Base-by-base conservation (phyloP, 176 grass and related monocot genomes). In the Coix lacrymajobi region DNA sequence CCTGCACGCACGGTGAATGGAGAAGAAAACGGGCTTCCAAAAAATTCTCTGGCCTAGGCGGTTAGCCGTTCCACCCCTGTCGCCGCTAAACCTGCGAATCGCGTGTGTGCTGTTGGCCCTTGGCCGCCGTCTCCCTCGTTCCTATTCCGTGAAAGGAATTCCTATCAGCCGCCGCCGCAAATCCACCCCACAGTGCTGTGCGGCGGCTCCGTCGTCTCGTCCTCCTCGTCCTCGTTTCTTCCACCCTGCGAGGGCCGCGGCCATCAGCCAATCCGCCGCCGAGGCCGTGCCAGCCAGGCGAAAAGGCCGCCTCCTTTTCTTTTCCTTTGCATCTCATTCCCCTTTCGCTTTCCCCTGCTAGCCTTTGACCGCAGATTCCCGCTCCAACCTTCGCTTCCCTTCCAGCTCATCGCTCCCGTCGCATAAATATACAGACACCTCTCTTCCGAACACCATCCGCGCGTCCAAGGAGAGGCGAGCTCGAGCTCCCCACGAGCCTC, bases 361-460 rank as follows among this genome's bases (percentile, higher is more conserved):
- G 49, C 62, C 38, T 77, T 85, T 90, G 88, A 90, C 79, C 73
- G 22, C 77, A 34, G 62, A 68, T 84, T 67, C 38, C 87, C 75
- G 22, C 68, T 49, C 75, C 67, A 56, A 73, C 63, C 73, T 62
- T 41, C 34, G 57, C 45, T 45, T 67, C 57, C 13, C 38, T 13
- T 2, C 66, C n/a, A 62, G 1, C 17, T 14, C 52, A 54, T 54
- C 29, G 14, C 10, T 6, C 32, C 20, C 62, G 9, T 34, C 39
- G 11, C 78, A 78, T 86, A 90, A 86, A 90, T 86, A 89, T 82
- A 78, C 37, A 75, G n/a, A n/a, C n/a, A n/a, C n/a, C n/a, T 79
- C 78, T 76, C 65, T 11, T 34, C 6, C 25, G 22, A 38, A 8
- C 5, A 10, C 33, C 78, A 71, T 64, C 62, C 8, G 26, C 12